Conservation (phyloP, 106 monocot genomes). For the Posidonia australis region DNA sequence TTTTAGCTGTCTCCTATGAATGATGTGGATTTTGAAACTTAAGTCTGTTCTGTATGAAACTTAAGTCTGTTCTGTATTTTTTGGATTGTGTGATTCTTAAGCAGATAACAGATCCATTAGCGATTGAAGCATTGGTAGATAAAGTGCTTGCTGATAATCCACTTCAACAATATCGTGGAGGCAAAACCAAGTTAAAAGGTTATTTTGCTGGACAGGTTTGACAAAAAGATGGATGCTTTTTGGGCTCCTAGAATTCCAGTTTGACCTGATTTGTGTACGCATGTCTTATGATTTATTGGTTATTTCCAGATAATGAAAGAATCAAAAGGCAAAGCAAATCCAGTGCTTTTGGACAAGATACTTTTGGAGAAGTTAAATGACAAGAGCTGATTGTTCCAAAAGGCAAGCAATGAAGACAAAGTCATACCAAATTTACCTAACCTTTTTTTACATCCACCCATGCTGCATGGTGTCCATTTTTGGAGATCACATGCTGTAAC, state of each 20-base stretch:
- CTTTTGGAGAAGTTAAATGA: constrained; percentile 64
- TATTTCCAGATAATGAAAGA: constrained; percentile 74
- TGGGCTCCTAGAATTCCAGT: too few relatives aligned
- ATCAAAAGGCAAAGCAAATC: constrained; percentile 97
- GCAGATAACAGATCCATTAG: constrained; percentile 71
- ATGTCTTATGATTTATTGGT: not conserved
- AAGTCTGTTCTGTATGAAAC: too few relatives aligned
- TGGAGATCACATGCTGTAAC: too few relatives aligned
- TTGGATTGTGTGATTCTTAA: constrained; percentile 1
- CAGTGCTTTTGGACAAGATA: constrained; percentile 70
- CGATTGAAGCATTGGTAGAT: constrained; percentile 73
- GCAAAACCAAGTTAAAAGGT: constrained; percentile 83
- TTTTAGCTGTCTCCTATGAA: too few relatives aligned
- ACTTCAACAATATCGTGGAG: constrained; percentile 74
- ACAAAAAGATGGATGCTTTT: not conserved
- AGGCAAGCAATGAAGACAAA: not conserved
- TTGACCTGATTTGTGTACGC: too few relatives aligned
- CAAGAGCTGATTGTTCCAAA: not conserved
- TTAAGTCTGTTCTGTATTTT: not conserved
- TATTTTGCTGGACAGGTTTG: constrained; percentile 89
- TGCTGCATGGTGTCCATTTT: too few relatives aligned
- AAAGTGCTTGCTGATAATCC: constrained; percentile 74
- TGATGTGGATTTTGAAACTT: too few relatives aligned
- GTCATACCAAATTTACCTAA: too few relatives aligned
- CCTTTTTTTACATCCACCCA: too few relatives aligned